phyloP scores from a whole-genome alignment of 345 rosid genomes.

The Pseudoturritis turrita region DNA sequence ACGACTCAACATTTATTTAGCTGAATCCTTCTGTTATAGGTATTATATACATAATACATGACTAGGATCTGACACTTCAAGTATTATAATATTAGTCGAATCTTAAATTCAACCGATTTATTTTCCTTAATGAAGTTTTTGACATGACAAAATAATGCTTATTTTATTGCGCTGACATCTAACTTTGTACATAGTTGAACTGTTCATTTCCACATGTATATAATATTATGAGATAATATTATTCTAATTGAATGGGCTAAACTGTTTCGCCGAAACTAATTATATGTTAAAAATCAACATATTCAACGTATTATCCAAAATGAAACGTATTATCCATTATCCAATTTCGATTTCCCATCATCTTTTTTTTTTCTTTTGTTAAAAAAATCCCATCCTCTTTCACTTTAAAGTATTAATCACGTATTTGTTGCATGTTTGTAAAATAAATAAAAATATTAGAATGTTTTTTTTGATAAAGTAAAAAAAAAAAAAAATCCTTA shows the following conservation, averaged over 20 bases:
- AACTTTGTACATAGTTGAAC: neutral
- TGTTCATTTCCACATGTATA: neutral
- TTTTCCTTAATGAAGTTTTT: neutral
- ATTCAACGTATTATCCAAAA: neutral
- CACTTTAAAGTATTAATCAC: neutral
- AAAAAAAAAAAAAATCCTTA: too few species aligned
- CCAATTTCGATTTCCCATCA: too few species aligned
- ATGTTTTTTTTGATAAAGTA: too few species aligned
- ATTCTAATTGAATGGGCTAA: neutral
- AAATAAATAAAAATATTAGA: neutral
- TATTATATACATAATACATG: neutral
- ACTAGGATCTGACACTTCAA: slow-evolving; percentile 25
- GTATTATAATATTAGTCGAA: neutral
- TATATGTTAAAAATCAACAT: neutral
- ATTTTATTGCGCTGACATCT: slow-evolving; percentile 13
- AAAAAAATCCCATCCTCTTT: neutral
- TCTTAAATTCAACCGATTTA: neutral
- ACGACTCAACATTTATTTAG: neutral
- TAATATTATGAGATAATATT: too few species aligned
- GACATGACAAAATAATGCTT: neutral
- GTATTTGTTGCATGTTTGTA: neutral
- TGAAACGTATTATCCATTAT: neutral
- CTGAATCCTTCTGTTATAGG: neutral
- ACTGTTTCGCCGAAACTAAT: neutral
- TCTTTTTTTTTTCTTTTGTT: too few species aligned